These are phyloP conservation scores for Luffa aegyptiaca DNA, from an alignment of 306 rosid species.

Conservation along the genomic window DNA sequence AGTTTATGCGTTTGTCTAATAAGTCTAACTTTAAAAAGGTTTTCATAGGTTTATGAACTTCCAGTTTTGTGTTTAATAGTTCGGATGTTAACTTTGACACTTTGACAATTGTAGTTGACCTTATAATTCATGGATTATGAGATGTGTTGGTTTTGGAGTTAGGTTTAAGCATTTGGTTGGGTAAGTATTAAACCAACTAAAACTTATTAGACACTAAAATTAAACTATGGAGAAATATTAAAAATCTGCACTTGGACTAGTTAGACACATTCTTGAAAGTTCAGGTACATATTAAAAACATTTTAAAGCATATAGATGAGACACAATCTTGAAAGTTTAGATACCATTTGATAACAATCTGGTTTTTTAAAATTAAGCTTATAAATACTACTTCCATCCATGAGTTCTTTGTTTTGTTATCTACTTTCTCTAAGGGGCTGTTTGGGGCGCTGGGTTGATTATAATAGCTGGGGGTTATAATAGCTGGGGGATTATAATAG, in stretches of 20 bases:
- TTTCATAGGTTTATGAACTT: neutral
- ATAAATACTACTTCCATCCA: too few species aligned
- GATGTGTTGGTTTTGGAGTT: neutral
- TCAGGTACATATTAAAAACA: neutral
- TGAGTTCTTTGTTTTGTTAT: too few species aligned
- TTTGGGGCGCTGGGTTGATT: too few species aligned
- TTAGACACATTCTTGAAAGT: neutral
- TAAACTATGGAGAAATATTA: neutral
- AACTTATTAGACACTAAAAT: neutral
- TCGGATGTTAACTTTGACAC: neutral
- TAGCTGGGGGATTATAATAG: too few species aligned
- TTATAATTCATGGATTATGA: neutral
- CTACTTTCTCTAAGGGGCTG: too few species aligned
- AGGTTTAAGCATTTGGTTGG: neutral
- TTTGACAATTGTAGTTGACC: neutral
- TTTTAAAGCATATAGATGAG: too few species aligned
- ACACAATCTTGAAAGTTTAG: neutral
- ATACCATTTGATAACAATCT: too few species aligned
- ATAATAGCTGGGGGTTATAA: too few species aligned
- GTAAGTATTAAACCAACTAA: neutral
- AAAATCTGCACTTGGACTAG: neutral
- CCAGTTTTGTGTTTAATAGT: neutral
- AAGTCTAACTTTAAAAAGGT: too few species aligned
- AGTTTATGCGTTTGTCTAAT: too few species aligned
- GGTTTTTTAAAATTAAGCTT: too few species aligned